Conservation (phyloP, 768 basidiomycete species). For the Myochromella boudieri region DNA sequence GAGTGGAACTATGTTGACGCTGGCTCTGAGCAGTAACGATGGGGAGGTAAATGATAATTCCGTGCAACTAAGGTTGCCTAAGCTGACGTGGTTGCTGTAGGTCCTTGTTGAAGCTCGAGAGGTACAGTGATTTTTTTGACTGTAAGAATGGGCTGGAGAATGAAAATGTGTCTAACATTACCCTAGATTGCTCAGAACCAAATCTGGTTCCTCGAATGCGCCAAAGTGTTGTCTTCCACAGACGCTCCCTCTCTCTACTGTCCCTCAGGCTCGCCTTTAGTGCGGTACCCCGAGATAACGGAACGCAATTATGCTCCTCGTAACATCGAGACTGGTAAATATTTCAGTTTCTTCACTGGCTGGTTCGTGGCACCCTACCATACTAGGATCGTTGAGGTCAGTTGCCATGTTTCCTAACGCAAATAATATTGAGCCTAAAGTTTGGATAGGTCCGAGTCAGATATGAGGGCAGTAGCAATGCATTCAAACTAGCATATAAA, state of each 20-base stretch:
- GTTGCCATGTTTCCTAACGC: too few relatives aligned
- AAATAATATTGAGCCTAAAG: too few relatives aligned
- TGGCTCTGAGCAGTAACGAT: slow-evolving; percentile 6
- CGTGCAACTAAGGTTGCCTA: not conserved
- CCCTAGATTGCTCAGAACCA: slow-evolving; percentile 6
- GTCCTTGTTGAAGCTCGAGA: not conserved
- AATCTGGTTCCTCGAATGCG: slow-evolving; percentile 6
- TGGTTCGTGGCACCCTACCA: not conserved
- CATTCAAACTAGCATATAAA: not conserved
- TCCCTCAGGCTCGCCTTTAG: not conserved
- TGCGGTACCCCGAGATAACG: slow-evolving; percentile 4
- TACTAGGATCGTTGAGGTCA: too few relatives aligned
- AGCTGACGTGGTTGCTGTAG: not conserved
- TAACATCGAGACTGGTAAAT: slow-evolving; percentile 3
- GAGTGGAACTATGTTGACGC: not conserved
- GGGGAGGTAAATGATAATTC: not conserved
- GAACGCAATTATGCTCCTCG: not conserved
- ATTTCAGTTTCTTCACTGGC: not conserved
- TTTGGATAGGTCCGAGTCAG: not conserved
- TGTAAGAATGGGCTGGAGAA: not conserved
- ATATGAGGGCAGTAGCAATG: slow-evolving; percentile 3
- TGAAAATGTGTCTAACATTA: not conserved
- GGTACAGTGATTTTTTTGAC: not conserved
- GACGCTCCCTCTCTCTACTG: not conserved
- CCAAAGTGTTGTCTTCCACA: not conserved